Evolutionary conservation across 495 filamentous ascomycete species (phyloP), one percentile per base, ranked within the genome.

Genomic region (Cladorrhinum samala): DNA sequence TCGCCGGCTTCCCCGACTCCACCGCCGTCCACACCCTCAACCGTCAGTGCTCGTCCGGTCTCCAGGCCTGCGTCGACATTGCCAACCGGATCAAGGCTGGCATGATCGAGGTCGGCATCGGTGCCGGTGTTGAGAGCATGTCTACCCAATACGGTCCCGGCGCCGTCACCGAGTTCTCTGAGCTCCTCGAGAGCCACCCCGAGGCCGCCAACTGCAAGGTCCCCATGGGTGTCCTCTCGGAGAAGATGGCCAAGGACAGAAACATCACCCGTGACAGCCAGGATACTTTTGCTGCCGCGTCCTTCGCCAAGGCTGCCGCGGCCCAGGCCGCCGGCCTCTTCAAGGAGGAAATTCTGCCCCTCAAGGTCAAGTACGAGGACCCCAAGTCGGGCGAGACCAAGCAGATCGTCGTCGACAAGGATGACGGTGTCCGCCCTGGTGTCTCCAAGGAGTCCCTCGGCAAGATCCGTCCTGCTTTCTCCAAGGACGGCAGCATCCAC

Each of bases 101-200:
- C 46, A 94, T 95, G 89, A 97, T 98, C 62, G 92, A 97, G 45
- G 71, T 97, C 54, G 93, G 93, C 58, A 84, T 97, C 59, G 93
- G 91, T 50, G 90, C 91, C 3, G 93, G 93, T 65, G 91, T 96
- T n/a, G 93, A 98, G 83, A 90, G 85, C 75, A 98, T 98, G 93
- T 87, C 82, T 66, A 77, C 76, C 50, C 88, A 97, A 64, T 96
- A 96, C 67, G 91, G 91, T 18, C 93, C 92, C 36, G 80, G 78
- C 23, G 92, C 92, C 43, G 91, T 98, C 14, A 84, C 86, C 55
- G 93, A 98, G 68, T 96, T 98, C 81, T 92, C 87, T 20, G 89
- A 95, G 13, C 83, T 96, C 53, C 83, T 98, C 43, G 88, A 96
- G 64, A 80, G 73, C 56, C 81, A 94, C 75, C 78, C 80, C 51